These are phyloP conservation scores for Epithele typhae DNA, from an alignment of 768 basidiomycete genomes.

Conservation along the genomic window DNA sequence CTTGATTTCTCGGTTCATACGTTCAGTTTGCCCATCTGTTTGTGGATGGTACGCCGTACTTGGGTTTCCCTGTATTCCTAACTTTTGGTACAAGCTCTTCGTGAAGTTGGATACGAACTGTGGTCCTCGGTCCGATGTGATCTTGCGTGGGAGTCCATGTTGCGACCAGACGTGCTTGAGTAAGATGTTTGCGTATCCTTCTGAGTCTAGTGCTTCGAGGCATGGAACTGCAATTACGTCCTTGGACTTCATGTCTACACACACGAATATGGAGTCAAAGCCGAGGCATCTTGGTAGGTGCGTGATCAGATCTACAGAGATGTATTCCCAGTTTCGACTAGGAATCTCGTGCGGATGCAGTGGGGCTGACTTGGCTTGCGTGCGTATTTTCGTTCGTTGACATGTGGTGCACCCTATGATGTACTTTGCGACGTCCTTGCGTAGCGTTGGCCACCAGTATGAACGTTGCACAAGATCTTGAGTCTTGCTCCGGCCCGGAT, in stretches of 20 bases:
- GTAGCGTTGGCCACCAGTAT: conserved; percentile 28
- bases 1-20: conserved; percentile 36
- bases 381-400: conserved; percentile 22
- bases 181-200: conserved; percentile 14
- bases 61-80: conserved; percentile 29
- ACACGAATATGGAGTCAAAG: conserved; percentile 14
- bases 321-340: background rate
- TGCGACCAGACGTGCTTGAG: conserved; percentile 9
- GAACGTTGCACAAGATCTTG: conserved; percentile 15
- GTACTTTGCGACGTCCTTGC: conserved; percentile 16
- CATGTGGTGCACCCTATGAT: conserved; percentile 24
- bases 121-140: conserved; percentile 13
- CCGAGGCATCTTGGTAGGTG: conserved; percentile 14
- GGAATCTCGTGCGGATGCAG: background rate
- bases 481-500: conserved; percentile 23
- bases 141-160: conserved; percentile 6
- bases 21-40: conserved; percentile 38
- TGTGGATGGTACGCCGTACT: conserved; percentile 43
- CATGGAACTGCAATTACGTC: conserved; percentile 22
- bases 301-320: conserved; percentile 17
- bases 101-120: conserved; percentile 31
- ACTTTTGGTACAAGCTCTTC: conserved; percentile 20
- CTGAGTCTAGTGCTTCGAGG: conserved; percentile 11
- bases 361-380: background rate
- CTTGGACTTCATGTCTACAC: conserved; percentile 19